Percentiles rank a stretch among this genome's conserved stretches.
phyloP scores from a whole-genome alignment of 2,329 filamentous ascomycete genomes.

The Cercospora janseana region DNA sequence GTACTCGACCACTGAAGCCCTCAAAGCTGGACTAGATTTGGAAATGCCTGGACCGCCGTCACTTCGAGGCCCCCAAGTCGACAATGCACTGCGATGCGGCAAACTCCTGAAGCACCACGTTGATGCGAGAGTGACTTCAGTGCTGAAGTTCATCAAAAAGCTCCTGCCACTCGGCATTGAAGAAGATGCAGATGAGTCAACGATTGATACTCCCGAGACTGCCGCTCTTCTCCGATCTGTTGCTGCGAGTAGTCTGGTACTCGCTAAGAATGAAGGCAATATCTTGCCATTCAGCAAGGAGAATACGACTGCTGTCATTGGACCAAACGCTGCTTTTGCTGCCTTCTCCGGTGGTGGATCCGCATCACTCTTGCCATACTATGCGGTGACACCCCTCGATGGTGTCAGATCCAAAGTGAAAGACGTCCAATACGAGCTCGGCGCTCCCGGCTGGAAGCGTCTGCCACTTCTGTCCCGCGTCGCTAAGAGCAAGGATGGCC shows the following conservation, averaged over 20 bases:
- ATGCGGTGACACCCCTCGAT: slow-evolving; percentile 36
- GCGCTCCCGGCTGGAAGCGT: slow-evolving; percentile 33
- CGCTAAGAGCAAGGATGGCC: slow-evolving; percentile 25
- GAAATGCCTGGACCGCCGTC: slow-evolving; percentile 77
- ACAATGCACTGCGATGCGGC: slow-evolving; percentile 31
- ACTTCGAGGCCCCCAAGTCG: slow-evolving; percentile 36
- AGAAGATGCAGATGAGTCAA: slow-evolving; percentile 34
- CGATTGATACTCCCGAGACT: slow-evolving; percentile 35
- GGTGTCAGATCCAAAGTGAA: slow-evolving; percentile 32
- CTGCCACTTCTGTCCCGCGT: slow-evolving; percentile 32
- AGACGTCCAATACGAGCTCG: slow-evolving; percentile 27
- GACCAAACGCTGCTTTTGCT: slow-evolving; percentile 69
- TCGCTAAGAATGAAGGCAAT: slow-evolving; percentile 65
- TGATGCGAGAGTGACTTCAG: slow-evolving; percentile 59
- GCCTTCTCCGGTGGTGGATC: slow-evolving; percentile 46
- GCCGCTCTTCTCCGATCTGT: slow-evolving; percentile 33
- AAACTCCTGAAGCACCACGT: slow-evolving; percentile 42
- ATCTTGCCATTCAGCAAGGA: slow-evolving; percentile 64
- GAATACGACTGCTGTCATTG: slow-evolving; percentile 70
- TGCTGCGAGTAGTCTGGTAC: slow-evolving; percentile 32
- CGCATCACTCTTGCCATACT: slow-evolving; percentile 37
- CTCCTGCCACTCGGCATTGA: slow-evolving; percentile 29
- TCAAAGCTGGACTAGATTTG: slow-evolving; percentile 76
- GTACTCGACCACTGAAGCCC: slow-evolving; percentile 64
- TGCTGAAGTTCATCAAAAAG: slow-evolving; percentile 57